Evolutionary conservation across 164 flowering plant species (phyloP), one percentile per base, ranked within the genome.

Genomic region (Magnolia kwangsiensis): DNA sequence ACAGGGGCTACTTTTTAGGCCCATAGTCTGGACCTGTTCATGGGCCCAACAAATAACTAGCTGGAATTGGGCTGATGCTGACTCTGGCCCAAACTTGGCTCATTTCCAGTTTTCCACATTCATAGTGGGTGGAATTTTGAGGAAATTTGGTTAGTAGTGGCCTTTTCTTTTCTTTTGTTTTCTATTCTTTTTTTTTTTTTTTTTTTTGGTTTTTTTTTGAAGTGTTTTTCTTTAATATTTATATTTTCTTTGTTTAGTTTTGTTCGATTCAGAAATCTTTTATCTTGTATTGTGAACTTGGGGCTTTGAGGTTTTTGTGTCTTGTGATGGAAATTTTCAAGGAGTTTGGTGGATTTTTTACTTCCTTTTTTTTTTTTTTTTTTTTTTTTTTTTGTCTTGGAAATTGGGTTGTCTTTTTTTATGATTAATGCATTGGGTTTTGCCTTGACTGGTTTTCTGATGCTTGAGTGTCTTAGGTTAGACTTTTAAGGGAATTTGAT

Each of bases 341-440:
- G n/a, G 29, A 49, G 51, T 75, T 67, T 67, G 21, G 75, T 73
- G 50, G 23, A 59, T 3, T 31, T 73, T 31, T 27, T 55, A 21
- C 18, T n/a, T 18, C n/a, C 2, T 59, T 61, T 72, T 8, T 51
- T 58, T 37, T 37, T 51, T 58, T 37, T 37, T 51, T 58, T 37
- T 37, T 59, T 61, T 72, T 8, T 59, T 61, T 72, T 8, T 51
- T 58, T 37, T 37, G 45, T 4, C 18, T 59, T 55, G 19, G 24
- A 23, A 18, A 24, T 51, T 20, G 4, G 8, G 23, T 29, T 8
- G n/a, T 68, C 19, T 19, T 27, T 68, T 59, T 59, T 50, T 23
- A 10, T 51, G 13, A 55, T 11, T 55, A 16, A 11, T 55, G 23
- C 55, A 11, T 55, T 55, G 13, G 61, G 18, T 11, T 55, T 55